Percentiles rank a stretch among this genome's conserved stretches.
Evolutionary conservation across 2,329 filamentous ascomycete genomes (phyloP).

Genomic region (Fusarium sarcochroum): DNA sequence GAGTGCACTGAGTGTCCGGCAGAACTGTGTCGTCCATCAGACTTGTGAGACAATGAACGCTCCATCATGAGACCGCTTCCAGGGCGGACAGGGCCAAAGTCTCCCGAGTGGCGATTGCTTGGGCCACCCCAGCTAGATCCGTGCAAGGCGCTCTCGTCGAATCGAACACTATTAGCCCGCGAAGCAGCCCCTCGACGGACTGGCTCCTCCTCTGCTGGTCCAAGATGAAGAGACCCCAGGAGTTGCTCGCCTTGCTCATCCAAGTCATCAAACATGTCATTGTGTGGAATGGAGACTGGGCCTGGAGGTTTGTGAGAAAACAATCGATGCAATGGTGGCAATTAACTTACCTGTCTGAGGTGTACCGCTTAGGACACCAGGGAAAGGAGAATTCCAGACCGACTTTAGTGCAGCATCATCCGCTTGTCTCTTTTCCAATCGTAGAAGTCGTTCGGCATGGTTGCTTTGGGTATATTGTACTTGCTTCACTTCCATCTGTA

Average conservation of each 20-base stretch:
- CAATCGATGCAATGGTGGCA: neutral
- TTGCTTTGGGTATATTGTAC: slow-evolving; percentile 73
- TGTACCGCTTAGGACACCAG: slow-evolving; percentile 84
- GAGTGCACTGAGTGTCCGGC: slow-evolving; percentile 84
- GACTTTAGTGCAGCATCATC: slow-evolving; percentile 81
- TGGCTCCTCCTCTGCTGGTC: slow-evolving; percentile 85
- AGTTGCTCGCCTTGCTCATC: slow-evolving; percentile 88
- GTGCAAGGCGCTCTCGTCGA: slow-evolving; percentile 95
- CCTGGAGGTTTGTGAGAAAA: slow-evolving; percentile 65
- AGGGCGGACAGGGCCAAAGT: slow-evolving; percentile 83
- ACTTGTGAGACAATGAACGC: slow-evolving; percentile 92
- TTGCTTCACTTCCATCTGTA: slow-evolving; percentile 80
- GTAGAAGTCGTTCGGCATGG: slow-evolving; percentile 72
- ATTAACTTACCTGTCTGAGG: slow-evolving; percentile 82
- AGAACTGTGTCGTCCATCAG: slow-evolving; percentile 94
- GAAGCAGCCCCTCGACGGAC: slow-evolving; percentile 89
- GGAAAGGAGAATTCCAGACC: slow-evolving; percentile 95
- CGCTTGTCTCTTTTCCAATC: slow-evolving; percentile 76
- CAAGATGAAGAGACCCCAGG: slow-evolving; percentile 85
- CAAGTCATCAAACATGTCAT: slow-evolving; percentile 89
- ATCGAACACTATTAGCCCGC: slow-evolving; percentile 95
- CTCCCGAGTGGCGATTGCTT: slow-evolving; percentile 83
- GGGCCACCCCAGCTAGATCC: slow-evolving; percentile 85
- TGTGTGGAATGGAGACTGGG: slow-evolving; percentile 82
- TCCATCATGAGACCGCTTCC: slow-evolving; percentile 91